phyloP scores from a whole-genome alignment of 1,284 basidiomycete species.

The Trichosporon coremiiforme region DNA sequence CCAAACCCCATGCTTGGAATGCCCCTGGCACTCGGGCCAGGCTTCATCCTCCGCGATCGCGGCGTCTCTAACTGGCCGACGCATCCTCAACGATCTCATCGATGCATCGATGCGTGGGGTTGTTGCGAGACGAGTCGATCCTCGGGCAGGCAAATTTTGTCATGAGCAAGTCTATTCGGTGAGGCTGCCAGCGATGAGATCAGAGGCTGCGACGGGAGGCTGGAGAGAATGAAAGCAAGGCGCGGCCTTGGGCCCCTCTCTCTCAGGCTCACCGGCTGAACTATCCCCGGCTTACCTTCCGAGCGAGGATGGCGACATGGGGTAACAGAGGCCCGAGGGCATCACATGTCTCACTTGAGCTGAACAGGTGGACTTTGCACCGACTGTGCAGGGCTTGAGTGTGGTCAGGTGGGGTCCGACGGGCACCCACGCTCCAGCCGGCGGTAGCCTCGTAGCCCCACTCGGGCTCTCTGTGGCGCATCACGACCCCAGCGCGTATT shows the following conservation, averaged over 20 bases:
- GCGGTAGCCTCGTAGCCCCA: background rate
- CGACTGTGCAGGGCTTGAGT: background rate
- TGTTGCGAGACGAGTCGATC: background rate
- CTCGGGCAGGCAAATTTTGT: background rate
- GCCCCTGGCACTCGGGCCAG: background rate
- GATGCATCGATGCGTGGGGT: background rate
- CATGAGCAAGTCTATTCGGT: background rate
- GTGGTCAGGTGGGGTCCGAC: conserved; percentile 1
- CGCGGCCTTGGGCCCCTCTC: background rate
- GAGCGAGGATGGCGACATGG: background rate
- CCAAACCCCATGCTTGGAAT: background rate
- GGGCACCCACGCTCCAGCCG: conserved; percentile 5
- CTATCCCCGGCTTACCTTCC: background rate
- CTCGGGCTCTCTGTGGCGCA: background rate
- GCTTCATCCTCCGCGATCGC: background rate
- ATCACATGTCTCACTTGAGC: conserved; percentile 13
- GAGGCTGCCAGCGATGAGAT: no score
- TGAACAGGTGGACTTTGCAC: background rate
- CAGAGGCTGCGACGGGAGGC: no score
- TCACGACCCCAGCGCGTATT: background rate
- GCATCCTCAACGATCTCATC: background rate
- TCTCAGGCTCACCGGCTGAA: background rate
- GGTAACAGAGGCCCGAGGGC: conserved; percentile 1
- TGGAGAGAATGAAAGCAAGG: no score
- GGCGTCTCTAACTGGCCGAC: background rate